Conservation (phyloP, 768 basidiomycete genomes). For the Amanita rimosa region DNA sequence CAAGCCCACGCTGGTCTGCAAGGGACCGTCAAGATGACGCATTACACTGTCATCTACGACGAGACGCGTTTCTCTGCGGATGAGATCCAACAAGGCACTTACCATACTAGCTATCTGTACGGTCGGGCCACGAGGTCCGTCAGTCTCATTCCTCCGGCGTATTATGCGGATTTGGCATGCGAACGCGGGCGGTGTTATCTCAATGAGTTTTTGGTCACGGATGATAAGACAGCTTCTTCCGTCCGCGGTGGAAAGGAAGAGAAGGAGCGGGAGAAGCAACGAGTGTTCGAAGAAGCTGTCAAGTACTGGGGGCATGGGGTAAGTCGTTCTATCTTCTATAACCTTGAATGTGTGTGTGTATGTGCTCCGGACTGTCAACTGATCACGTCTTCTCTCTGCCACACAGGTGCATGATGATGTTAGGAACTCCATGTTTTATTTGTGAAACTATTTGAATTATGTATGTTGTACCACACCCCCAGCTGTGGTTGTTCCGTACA, state of each 20-base stretch:
- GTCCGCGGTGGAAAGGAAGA: constrained; percentile 20
- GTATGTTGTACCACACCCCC: too few species aligned
- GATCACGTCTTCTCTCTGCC: too few species aligned
- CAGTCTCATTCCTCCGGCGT: constrained; percentile 69
- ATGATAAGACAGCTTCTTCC: constrained; percentile 31
- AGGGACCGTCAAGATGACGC: constrained; percentile 61
- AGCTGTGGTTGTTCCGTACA: too few species aligned
- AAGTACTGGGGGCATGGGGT: constrained; percentile 44
- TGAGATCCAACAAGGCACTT: constrained; percentile 62
- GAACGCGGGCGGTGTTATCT: constrained; percentile 71
- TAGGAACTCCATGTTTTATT: constrained; percentile 62
- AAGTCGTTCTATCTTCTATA: constrained; percentile 11
- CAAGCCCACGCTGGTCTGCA: constrained; percentile 70
- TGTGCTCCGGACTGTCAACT: too few species aligned
- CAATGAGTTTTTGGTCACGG: constrained; percentile 51
- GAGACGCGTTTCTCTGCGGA: constrained; percentile 59
- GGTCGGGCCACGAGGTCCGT: constrained; percentile 80
- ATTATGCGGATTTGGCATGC: constrained; percentile 76
- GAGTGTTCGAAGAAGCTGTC: constrained; percentile 32
- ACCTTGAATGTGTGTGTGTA: constrained; percentile 17
- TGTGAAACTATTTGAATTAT: too few species aligned
- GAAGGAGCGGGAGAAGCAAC: constrained; percentile 25
- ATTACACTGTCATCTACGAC: constrained; percentile 74
- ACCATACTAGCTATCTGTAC: constrained; percentile 62
- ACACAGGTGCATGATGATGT: constrained; percentile 49